Evolutionary conservation across 805 yeast species (phyloP), one percentile per base, ranked within the genome.

Genomic region (Starmerella lactis-condensi): DNA sequence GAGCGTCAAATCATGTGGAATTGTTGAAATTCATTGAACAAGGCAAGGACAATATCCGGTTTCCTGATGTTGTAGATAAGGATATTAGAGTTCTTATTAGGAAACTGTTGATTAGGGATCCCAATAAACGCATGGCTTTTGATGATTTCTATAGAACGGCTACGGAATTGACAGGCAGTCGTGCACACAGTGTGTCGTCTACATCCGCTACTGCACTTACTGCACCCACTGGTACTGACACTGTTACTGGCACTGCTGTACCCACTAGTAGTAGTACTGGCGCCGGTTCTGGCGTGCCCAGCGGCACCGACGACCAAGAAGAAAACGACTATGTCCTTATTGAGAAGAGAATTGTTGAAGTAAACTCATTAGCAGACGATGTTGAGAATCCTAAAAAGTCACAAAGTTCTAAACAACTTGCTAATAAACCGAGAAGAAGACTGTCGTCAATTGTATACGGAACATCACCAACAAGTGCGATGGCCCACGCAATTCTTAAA

Each of bases 311-410:
- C n/a, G n/a, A n/a, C n/a, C n/a, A n/a, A n/a, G n/a, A n/a, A n/a
- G 43, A 39, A 18, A 30, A 20, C 20, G 42, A 38, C 46, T 85
- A 85, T 45, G 96, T 85, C 21, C 92, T 85, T 24, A 83, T 85
- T 18, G 96, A 85, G 51, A 89, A 85, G 51, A 67, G 92, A 30
- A 79, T 89, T 0, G 95, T 85, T 3, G 96, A 89, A 50, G 92
- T 85, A 6, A 85, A 85, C 57, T 85, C 93, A 2, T 61, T 89
- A 35, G 98, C 98, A 3, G 96, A 85, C 52, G 94, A 83, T 50
- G 57, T 85, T 31, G 83, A 79, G 11, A 53, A 35, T 27, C 46
- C 50, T 12, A 21, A 13, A 23, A 21, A 23, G 14, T 30, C 39
- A 10, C 36, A 22, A 17, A 39, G 34, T 6, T 25, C 27, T 26